phyloP scores from a whole-genome alignment of 768 basidiomycete species.

The Leccinum pellstonianum region DNA sequence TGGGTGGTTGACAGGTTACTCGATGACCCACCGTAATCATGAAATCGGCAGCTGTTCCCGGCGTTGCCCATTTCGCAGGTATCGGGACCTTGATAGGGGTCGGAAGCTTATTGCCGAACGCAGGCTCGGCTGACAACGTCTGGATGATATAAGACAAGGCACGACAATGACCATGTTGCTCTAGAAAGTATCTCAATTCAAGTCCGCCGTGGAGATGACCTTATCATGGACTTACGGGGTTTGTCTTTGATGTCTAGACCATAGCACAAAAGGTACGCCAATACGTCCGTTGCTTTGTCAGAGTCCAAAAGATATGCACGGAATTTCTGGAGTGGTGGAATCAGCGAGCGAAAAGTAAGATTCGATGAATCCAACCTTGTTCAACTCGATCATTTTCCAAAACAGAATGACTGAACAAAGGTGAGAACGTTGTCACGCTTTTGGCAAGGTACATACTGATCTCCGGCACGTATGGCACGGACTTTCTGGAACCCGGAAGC shows the following conservation, averaged over 20 bases:
- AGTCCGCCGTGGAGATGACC: neutral
- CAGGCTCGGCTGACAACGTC: conserved; percentile 79
- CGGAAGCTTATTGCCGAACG: conserved; percentile 71
- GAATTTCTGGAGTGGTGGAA: conserved; percentile 71
- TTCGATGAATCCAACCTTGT: conserved; percentile 60
- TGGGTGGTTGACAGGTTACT: neutral
- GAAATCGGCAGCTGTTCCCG: conserved; percentile 81
- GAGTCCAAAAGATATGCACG: conserved; percentile 77
- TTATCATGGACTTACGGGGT: conserved; percentile 57
- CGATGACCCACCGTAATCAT: conserved; percentile 70
- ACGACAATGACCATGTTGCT: conserved; percentile 88
- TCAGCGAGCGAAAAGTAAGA: conserved; percentile 5
- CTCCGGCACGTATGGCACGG: conserved; percentile 80
- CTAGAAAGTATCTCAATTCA: conserved; percentile 39
- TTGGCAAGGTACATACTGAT: conserved; percentile 52
- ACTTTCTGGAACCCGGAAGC: conserved; percentile 82
- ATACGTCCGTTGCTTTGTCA: conserved; percentile 72
- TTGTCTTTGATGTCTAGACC: conserved; percentile 91
- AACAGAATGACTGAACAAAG: conserved; percentile 63
- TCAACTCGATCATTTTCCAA: conserved; percentile 91
- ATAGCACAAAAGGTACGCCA: conserved; percentile 78
- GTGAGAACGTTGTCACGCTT: conserved; percentile 8
- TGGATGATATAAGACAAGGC: conserved; percentile 91
- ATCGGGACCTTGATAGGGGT: conserved; percentile 61
- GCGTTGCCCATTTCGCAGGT: conserved; percentile 73